Conservation (phyloP, 2,329 filamentous ascomycete species). For the Didymosphaeria variabile region DNA sequence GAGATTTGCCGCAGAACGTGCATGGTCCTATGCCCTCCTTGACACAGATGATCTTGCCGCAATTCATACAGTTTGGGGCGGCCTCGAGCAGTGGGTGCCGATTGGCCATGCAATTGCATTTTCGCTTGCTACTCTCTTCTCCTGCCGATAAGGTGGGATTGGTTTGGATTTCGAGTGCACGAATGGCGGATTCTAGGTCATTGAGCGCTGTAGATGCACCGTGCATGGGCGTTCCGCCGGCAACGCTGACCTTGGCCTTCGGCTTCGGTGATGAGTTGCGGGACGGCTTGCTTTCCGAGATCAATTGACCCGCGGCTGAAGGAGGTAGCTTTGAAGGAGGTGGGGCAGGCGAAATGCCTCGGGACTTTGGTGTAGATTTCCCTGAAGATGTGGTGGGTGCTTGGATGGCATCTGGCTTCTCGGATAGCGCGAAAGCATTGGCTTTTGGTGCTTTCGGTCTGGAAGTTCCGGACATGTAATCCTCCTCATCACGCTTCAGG, state of each 20-base stretch:
- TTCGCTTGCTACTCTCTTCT: slow-evolving; percentile 66
- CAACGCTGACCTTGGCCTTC: slow-evolving; percentile 74
- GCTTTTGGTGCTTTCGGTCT: slow-evolving; percentile 52
- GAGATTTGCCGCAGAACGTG: slow-evolving; percentile 82
- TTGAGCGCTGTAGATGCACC: slow-evolving; percentile 78
- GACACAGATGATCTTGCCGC: slow-evolving; percentile 94
- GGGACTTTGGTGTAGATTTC: slow-evolving; percentile 45
- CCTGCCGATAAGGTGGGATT: slow-evolving; percentile 73
- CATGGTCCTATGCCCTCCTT: slow-evolving; percentile 94
- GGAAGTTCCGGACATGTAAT: slow-evolving; percentile 70
- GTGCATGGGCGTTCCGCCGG: slow-evolving; percentile 83
- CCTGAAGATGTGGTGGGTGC: slow-evolving; percentile 39
- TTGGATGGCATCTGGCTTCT: slow-evolving; percentile 59
- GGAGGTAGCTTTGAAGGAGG: slow-evolving; percentile 65
- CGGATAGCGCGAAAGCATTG: slow-evolving; percentile 59
- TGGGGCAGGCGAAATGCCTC: slow-evolving; percentile 54
- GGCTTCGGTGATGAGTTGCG: slow-evolving; percentile 60
- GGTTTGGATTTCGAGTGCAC: slow-evolving; percentile 87
- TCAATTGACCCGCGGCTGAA: slow-evolving; percentile 78
- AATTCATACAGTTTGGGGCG: slow-evolving; percentile 89
- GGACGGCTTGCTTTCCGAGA: slow-evolving; percentile 75
- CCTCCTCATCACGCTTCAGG: slow-evolving; percentile 75
- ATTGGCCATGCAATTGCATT: slow-evolving; percentile 88
- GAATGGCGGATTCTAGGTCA: slow-evolving; percentile 79
- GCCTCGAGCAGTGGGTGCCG: slow-evolving; percentile 89